Evolutionary conservation across 768 basidiomycete species (phyloP), one percentile per base, ranked within the genome.

Genomic region (Mycena polygramma): DNA sequence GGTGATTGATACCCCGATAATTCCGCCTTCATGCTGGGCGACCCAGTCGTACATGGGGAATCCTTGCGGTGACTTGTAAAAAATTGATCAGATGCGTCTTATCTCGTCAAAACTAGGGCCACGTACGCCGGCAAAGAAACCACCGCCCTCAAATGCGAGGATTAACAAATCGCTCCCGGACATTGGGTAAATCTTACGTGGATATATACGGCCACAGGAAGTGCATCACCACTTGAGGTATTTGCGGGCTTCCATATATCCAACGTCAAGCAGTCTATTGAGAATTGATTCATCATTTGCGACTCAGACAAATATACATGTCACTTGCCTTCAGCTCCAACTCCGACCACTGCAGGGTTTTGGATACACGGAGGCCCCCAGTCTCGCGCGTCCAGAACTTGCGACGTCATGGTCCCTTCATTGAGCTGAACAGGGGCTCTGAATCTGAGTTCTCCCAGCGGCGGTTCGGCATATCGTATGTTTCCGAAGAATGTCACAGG

Each of bases 11-110:
- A 83, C 83, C 13, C 70, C 80, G 11, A 83, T 71, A 35, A 85
- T 75, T 4, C 79, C 76, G 0, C 68, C 73, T 7, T 75, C 76
- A 63, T 83, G 76, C 68, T 84, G 83, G 7, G 81, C 78, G 7
- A 87, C 84, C 86, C 85, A 85, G 63, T 85, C 83, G 68, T 84
- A 82, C 70, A 86, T 73, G 1, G 86, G 86, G 68, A 86, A 86
- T 9, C 84, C 85, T 78, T 84, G 82, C 10, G 85, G 82, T 17
- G 85, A 79, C n/a, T n/a, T n/a, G n/a, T n/a, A n/a, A n/a, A n/a
- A n/a, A n/a, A n/a, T n/a, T n/a, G n/a, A n/a, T n/a, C n/a, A n/a
- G n/a, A n/a, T n/a, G n/a, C n/a, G n/a, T n/a, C n/a, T n/a, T n/a
- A n/a, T n/a, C n/a, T n/a, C n/a, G n/a, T n/a, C n/a, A n/a, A n/a